A percentile compares a stretch with the other conserved stretches of the same genome.
These are phyloP conservation scores for Claviceps sp. DNA, from an alignment of 2,329 filamentous ascomycete genomes.

Conservation along the genomic window DNA sequence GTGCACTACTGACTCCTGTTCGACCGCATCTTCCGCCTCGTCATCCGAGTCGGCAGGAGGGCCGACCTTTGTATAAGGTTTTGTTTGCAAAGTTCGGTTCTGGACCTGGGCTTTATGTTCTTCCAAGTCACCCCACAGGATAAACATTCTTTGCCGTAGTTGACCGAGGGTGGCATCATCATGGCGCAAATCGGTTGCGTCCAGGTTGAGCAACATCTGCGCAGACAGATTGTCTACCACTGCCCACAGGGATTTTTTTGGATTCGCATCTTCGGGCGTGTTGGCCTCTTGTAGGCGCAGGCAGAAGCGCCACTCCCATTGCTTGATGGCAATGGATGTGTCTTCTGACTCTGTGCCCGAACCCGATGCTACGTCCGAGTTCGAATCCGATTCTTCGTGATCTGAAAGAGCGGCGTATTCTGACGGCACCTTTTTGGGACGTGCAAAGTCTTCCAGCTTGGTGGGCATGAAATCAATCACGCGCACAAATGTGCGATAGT, in stretches of 20 bases:
- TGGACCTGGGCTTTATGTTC: slow-evolving; percentile 40
- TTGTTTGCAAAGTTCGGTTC: slow-evolving; percentile 1
- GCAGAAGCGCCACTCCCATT: slow-evolving; percentile 77
- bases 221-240: slow-evolving; percentile 48
- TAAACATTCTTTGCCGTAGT: slow-evolving; percentile 58
- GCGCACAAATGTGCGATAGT: slow-evolving; percentile 57
- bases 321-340: slow-evolving; percentile 9
- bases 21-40: background rate
- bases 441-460: slow-evolving; percentile 57
- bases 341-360: slow-evolving; percentile 11
- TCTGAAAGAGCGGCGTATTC: slow-evolving; percentile 40
- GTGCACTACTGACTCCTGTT: slow-evolving; percentile 1
- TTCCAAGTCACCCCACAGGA: slow-evolving; percentile 77
- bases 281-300: slow-evolving; percentile 57
- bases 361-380: slow-evolving; percentile 6
- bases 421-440: slow-evolving; percentile 24
- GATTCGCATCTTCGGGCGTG: slow-evolving; percentile 9
- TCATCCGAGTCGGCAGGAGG: slow-evolving; percentile 8
- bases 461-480: slow-evolving; percentile 70
- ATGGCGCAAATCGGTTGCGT: slow-evolving; percentile 42
- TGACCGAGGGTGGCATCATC: slow-evolving; percentile 32
- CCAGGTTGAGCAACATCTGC: slow-evolving; percentile 33
- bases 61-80: background rate
- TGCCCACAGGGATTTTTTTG: slow-evolving; percentile 46
- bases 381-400: slow-evolving; percentile 15